phyloP scores from a whole-genome alignment of 257 asterid genomes.

The Solanum piurae region DNA sequence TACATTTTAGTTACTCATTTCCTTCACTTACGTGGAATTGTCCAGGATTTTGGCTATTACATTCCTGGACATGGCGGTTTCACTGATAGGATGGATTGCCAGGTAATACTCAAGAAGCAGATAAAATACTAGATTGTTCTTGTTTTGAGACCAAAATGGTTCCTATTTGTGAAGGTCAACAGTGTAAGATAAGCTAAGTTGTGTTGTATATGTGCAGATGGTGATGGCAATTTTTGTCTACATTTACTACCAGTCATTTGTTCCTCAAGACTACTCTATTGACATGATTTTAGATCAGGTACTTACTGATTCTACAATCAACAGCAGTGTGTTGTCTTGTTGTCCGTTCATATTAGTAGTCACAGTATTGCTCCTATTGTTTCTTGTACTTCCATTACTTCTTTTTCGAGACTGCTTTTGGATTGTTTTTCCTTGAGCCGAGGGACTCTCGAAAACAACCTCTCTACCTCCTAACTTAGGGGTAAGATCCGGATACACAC shows the following conservation, averaged over 20 bases:
- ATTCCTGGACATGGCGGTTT: constrained; percentile 99
- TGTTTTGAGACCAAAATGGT: neutral
- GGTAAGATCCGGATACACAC: no score
- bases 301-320: neutral
- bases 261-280: constrained; percentile 51
- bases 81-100: constrained; percentile 98
- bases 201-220: constrained; percentile 34
- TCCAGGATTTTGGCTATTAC: constrained; percentile 94
- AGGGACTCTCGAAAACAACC: no score
- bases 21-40: neutral
- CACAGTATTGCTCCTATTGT: no score
- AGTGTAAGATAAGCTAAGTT: neutral
- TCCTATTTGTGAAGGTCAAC: neutral
- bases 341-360: neutral
- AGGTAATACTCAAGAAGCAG: constrained; percentile 28
- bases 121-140: neutral
- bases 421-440: no score
- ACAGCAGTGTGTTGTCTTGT: neutral
- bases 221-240: constrained; percentile 82
- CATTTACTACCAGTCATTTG: constrained; percentile 72
- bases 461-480: no score
- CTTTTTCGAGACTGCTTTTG: no score
- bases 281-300: constrained; percentile 78
- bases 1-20: neutral
- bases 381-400: no score